Conservation (phyloP, 257 asterid species). For the Solanum sitiens region DNA sequence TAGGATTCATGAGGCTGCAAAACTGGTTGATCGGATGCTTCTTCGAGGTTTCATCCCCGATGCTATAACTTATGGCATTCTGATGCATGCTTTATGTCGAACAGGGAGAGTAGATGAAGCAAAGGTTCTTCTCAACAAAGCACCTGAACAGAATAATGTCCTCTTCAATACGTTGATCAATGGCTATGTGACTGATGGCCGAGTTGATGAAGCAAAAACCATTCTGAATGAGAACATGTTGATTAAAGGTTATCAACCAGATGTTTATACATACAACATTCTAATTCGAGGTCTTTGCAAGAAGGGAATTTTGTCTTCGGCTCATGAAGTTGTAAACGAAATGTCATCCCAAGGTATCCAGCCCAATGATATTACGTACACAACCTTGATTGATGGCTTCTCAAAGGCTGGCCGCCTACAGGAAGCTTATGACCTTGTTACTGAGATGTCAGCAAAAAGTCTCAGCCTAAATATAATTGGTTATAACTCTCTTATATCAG, state of each 20-base stretch:
- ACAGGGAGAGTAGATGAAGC: slow-evolving; percentile 64
- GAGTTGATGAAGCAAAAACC: slow-evolving; percentile 66
- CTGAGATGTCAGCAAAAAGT: slow-evolving; percentile 55
- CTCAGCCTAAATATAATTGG: slow-evolving; percentile 60
- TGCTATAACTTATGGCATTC: slow-evolving; percentile 68
- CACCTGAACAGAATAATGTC: slow-evolving; percentile 45
- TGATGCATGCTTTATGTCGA: slow-evolving; percentile 70
- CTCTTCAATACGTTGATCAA: slow-evolving; percentile 59
- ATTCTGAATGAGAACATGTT: slow-evolving; percentile 36
- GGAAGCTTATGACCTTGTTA: slow-evolving; percentile 51
- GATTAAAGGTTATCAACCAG: slow-evolving; percentile 37
- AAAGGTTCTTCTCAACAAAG: slow-evolving; percentile 44
- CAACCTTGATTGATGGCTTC: slow-evolving; percentile 66
- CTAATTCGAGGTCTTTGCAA: slow-evolving; percentile 72
- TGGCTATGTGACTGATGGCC: slow-evolving; percentile 42
- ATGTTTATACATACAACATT: slow-evolving; percentile 69
- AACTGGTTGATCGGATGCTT: slow-evolving; percentile 81
- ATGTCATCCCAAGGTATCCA: slow-evolving; percentile 33
- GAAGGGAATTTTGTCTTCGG: slow-evolving; percentile 54
- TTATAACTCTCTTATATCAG: slow-evolving; percentile 66
- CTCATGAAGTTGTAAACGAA: slow-evolving; percentile 40
- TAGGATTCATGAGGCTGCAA: slow-evolving; percentile 86
- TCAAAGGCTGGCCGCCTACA: slow-evolving; percentile 51
- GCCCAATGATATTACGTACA: slow-evolving; percentile 66
- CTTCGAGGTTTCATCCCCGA: slow-evolving; percentile 64